phyloP scores from a whole-genome alignment of 192 early-diverging fungal genomes.

The Coemansia brasiliensis region DNA sequence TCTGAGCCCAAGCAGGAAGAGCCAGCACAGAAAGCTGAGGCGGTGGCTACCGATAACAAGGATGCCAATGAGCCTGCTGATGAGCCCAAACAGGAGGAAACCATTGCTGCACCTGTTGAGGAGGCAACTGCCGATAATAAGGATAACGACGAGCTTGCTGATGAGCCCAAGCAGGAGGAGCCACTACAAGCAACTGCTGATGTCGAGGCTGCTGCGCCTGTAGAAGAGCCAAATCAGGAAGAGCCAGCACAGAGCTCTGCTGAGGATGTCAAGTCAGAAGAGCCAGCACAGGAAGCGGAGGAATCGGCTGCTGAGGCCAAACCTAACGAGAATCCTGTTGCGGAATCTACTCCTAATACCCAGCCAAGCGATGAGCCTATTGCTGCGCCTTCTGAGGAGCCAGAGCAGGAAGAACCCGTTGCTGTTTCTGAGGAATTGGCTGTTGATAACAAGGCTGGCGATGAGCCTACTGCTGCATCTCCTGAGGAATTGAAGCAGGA shows the following conservation, averaged over 20 bases:
- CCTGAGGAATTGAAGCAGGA: no score
- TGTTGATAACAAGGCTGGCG: no score
- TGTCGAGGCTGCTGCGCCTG: background rate
- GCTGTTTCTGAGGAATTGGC: no score
- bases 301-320: constrained; percentile 7
- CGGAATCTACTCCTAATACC: background rate
- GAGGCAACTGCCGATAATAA: background rate
- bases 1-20: background rate
- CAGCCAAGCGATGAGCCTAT: background rate
- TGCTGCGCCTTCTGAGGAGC: background rate
- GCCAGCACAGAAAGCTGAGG: background rate
- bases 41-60: constrained; percentile 4
- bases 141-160: background rate
- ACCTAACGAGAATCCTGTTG: constrained; percentile 1
- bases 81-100: background rate
- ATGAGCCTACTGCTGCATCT: no score
- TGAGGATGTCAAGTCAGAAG: background rate
- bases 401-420: background rate
- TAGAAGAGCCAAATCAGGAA: background rate
- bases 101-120: background rate
- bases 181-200: background rate
- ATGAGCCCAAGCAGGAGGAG: constrained; percentile 1
- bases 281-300: background rate
- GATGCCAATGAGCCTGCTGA: background rate
- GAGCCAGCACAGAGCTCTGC: background rate